Conservation (phyloP, 1,284 basidiomycete genomes). For the Cutaneotrichosporon sp. region DNA sequence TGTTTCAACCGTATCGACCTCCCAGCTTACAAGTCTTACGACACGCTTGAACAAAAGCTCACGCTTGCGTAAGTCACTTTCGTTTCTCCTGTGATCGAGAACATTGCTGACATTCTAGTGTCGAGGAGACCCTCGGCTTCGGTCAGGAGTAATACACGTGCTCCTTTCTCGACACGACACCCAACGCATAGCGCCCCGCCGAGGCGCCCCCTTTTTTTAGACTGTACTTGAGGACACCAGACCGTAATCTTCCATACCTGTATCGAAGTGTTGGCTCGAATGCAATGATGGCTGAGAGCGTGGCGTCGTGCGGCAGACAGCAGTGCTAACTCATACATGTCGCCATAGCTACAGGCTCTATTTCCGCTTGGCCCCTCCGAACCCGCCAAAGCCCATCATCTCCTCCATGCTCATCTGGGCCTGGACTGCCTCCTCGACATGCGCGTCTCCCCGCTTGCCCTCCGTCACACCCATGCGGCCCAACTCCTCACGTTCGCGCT, state of each 20-base stretch:
- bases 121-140: slow-evolving; percentile 61
- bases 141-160: slow-evolving; percentile 42
- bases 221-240: slow-evolving; percentile 4
- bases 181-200: neutral
- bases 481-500: slow-evolving; percentile 28
- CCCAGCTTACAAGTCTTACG: slow-evolving; percentile 85
- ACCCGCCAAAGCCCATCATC: slow-evolving; percentile 91
- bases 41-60: slow-evolving; percentile 81
- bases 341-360: neutral
- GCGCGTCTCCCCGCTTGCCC: slow-evolving; percentile 12
- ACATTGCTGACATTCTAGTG: slow-evolving; percentile 43
- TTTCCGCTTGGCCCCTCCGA: slow-evolving; percentile 52
- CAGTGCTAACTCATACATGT: no score
- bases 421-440: slow-evolving; percentile 19
- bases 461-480: slow-evolving; percentile 18
- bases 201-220: neutral
- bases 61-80: slow-evolving; percentile 60
- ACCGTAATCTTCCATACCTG: slow-evolving; percentile 8
- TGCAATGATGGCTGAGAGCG: neutral
- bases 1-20: slow-evolving; percentile 87
- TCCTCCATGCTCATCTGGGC: slow-evolving; percentile 60
- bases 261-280: slow-evolving; percentile 3
- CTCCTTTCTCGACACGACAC: neutral
- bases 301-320: neutral
- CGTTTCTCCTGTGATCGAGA: no score